Base-by-base conservation (phyloP, 345 rosid species). In the Brassica carinata region DNA sequence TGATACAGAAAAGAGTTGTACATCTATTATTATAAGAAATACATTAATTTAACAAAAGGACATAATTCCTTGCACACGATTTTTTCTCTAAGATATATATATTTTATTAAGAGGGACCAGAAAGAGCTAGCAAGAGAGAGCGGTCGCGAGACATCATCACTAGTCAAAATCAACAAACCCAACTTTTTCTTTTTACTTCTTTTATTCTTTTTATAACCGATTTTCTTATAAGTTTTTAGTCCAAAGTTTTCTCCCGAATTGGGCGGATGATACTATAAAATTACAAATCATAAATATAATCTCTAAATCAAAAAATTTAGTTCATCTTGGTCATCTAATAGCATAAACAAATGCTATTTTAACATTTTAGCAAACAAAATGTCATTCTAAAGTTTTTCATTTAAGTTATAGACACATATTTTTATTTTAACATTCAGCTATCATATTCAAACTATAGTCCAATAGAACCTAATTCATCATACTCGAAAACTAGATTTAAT, bases 71-170 rank as follows among this genome's bases (percentile, higher is more conserved):
- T 81, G 11, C 68, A 81, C 79, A 70, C 69, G 57, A 76, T 81
- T 57, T 71, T 75, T 65, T 58, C 75, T 71, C 74, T 30, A 43
- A 23, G 23, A 62, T 62, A 80, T 64, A 18, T 71, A 55, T 81
- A 29, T 58, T 30, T 64, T 75, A 64, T 31, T 2, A 51, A 71
- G 64, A 71, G 72, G 83, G 83, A 70, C 83, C 72, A 81, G 80
- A 75, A 64, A 71, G 79, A 75, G 58, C 76, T 63, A 80, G 66
- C 71, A 26, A 45, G 71, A 72, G 81, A 78, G 82, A 79, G 71
- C 68, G 73, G 73, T 75, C 84, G 71, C 77, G 84, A 81, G 80
- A 76, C 84, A 81, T 81, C 77, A 76, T 81, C 63, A 81, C 81
- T 81, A 76, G 84, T 81, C 81, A 81, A 81, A 79, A 81, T 76